Evolutionary conservation across 2,329 filamentous ascomycete species (phyloP), one percentile per base, ranked within the genome.

Genomic region (Fusarium sp.): DNA sequence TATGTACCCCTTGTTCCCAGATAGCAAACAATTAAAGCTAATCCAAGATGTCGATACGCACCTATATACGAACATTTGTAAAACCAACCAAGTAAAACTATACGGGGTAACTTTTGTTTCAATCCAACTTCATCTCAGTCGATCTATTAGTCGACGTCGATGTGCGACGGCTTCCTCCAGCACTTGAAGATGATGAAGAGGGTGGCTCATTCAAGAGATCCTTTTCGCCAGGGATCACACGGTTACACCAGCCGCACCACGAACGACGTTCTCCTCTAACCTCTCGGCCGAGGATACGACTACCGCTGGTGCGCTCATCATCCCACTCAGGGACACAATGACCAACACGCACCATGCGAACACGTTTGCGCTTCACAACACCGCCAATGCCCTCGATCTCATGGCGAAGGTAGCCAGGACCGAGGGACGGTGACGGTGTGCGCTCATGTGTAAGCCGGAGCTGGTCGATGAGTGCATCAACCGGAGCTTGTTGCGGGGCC

Each of bases 371-470:
- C 86, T 97, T 97, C 60, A 98, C 90, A 20, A 93, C 89, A 2
- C 95, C 95, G 17, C 95, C 95, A 49, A 98, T 93, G 5, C 95
- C 95, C 79, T 97, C 94, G 69, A 98, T 93, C 82, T 98, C 95
- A 79, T 98, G 95, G 47, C 93, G 88, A 64, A 91, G 88, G 79
- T 98, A 98, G 7, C 95, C 95, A 0, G 93, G 87, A 66, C 92
- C 85, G 74, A 88, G 87, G 81, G 89, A 83, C 63, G 85, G 82
- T 24, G 84, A 86, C 20, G 87, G 85, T 33, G 86, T 88, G 38
- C 86, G 82, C 42, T 82, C 75, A 31, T 81, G 73, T 15, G 76
- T 66, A 22, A 78, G 70, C 13, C 79, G 77, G 22, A 81, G 75
- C 44, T 82, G 79, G 17, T 80, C 81, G 17, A 82, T 74, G 12